Evolutionary conservation across 148 eudicot genomes (phyloP).

Genomic region (Heliamphora exappendiculata): DNA sequence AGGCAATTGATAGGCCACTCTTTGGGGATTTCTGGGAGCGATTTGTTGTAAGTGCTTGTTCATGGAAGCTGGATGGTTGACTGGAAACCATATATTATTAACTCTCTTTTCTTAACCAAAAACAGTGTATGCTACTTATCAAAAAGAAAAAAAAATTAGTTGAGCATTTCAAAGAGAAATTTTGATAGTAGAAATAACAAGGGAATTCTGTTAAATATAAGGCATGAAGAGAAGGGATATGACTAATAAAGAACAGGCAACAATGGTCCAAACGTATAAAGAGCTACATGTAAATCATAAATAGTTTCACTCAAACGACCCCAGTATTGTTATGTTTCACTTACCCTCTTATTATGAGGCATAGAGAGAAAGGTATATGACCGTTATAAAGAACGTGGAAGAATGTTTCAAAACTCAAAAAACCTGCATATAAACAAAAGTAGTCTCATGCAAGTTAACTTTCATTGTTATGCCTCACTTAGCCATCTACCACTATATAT

Average conservation of each 20-base stretch:
- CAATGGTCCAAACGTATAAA: not conserved
- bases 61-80: not conserved
- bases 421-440: not conserved
- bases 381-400: not conserved
- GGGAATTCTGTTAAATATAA: not conserved
- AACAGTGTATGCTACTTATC: not conserved
- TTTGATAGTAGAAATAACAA: not conserved
- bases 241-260: not conserved
- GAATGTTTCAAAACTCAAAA: not conserved
- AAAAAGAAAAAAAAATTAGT: too few relatives aligned
- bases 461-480: not conserved
- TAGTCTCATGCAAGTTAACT: not conserved
- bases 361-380: not conserved
- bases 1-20: constrained; percentile 97
- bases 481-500: not conserved
- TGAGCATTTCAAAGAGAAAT: not conserved
- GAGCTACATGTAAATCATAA: not conserved
- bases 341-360: not conserved
- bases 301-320: not conserved
- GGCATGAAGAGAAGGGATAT: not conserved
- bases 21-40: constrained; percentile 99
- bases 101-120: not conserved
- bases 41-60: constrained; percentile 53
- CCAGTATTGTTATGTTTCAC: too few relatives aligned
- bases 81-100: not conserved